A percentile compares a stretch with the other conserved stretches of the same genome.
Conservation (phyloP, 2,329 filamentous ascomycete species). For the Diaporthe vaccinii region DNA sequence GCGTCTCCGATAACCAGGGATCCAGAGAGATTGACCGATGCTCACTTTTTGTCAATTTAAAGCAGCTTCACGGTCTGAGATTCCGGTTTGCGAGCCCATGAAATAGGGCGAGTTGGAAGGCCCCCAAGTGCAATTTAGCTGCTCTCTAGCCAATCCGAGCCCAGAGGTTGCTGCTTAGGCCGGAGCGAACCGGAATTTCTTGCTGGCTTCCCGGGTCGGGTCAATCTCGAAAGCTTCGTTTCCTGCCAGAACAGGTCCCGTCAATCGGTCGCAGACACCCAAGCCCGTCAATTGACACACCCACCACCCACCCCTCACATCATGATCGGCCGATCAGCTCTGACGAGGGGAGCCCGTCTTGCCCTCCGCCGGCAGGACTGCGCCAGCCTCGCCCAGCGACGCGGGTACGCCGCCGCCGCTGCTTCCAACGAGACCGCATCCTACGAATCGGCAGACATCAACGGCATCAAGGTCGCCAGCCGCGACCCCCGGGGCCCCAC, state of each 20-base stretch:
- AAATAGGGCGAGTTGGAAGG: background rate
- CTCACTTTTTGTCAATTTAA: background rate
- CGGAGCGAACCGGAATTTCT: conserved; percentile 47
- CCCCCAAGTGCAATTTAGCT: conserved; percentile 25
- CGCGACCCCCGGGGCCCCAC: conserved; percentile 91
- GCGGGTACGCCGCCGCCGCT: conserved; percentile 71
- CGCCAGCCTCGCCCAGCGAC: conserved; percentile 65
- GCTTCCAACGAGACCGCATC: conserved; percentile 76
- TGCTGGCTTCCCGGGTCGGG: conserved; percentile 14
- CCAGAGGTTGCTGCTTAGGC: conserved; percentile 38
- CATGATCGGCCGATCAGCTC: conserved; percentile 74
- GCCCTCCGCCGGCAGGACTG: conserved; percentile 69
- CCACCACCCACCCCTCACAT: conserved; percentile 66
- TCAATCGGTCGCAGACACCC: conserved; percentile 47
- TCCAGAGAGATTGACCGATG: background rate
- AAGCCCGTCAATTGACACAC: conserved; percentile 64
- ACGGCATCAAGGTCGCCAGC: conserved; percentile 92
- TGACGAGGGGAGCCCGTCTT: conserved; percentile 71
- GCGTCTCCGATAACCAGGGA: background rate
- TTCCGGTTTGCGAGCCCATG: too few species aligned
- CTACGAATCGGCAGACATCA: conserved; percentile 88
- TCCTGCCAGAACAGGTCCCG: conserved; percentile 39
- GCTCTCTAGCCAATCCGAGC: conserved; percentile 38
- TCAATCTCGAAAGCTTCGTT: conserved; percentile 45
- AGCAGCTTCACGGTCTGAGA: too few species aligned